Conservation (phyloP, 768 basidiomycete species). For the Clitopilus passeckerianus region DNA sequence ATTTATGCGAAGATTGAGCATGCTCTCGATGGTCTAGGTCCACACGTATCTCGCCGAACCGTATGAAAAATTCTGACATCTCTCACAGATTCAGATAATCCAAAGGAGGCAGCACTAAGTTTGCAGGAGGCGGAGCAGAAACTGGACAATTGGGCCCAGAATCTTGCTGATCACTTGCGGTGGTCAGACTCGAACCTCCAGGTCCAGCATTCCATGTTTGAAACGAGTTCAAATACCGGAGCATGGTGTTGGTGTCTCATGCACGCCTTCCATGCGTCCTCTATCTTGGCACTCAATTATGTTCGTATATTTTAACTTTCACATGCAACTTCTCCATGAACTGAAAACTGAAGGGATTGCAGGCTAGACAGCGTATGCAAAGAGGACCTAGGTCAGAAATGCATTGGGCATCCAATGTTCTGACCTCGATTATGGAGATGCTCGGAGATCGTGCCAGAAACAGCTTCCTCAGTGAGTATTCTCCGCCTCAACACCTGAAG, state of each 20-base stretch:
- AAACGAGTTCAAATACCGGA: slow-evolving; percentile 72
- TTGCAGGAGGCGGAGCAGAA: slow-evolving; percentile 39
- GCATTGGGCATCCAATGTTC: slow-evolving; percentile 35
- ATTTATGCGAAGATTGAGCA: slow-evolving; percentile 60
- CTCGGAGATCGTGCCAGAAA: slow-evolving; percentile 46
- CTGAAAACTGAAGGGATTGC: slow-evolving; percentile 1
- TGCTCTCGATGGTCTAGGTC: slow-evolving; percentile 49
- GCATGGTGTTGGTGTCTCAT: slow-evolving; percentile 80
- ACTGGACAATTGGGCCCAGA: slow-evolving; percentile 50
- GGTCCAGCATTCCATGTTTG: slow-evolving; percentile 72
- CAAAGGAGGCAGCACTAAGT: slow-evolving; percentile 26
- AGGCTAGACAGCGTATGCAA: slow-evolving; percentile 36
- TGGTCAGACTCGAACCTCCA: slow-evolving; percentile 67
- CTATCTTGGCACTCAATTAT: slow-evolving; percentile 55
- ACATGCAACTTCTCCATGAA: slow-evolving; percentile 6
- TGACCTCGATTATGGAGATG: slow-evolving; percentile 41
- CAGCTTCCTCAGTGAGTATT: slow-evolving; percentile 34
- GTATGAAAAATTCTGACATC: neutral
- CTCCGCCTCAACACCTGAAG: neutral
- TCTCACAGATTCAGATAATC: slow-evolving; percentile 29
- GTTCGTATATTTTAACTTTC: slow-evolving; percentile 31
- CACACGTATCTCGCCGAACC: slow-evolving; percentile 1
- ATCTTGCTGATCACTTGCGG: slow-evolving; percentile 66
- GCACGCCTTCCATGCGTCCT: slow-evolving; percentile 70
- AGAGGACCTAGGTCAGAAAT: slow-evolving; percentile 32